A percentile compares a stretch with the other conserved stretches of the same genome.
Evolutionary conservation across 495 filamentous ascomycete species (phyloP).

Genomic region (Hyphodiscus hymeniophilus): DNA sequence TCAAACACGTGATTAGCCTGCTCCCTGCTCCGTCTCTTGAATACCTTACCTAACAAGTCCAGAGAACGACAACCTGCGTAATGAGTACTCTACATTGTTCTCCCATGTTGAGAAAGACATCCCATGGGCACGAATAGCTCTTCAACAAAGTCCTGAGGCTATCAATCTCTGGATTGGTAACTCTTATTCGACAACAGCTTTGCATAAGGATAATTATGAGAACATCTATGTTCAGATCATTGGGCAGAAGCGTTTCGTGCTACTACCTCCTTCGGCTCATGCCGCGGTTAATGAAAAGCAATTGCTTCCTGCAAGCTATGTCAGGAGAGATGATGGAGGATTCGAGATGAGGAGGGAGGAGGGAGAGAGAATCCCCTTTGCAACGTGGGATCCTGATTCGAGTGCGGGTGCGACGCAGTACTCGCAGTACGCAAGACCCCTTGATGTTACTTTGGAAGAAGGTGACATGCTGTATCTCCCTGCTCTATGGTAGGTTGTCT

Average conservation of each 20-base stretch:
- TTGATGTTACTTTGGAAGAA: constrained; percentile 52
- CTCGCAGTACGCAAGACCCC: constrained; percentile 42
- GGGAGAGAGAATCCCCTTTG: constrained; percentile 44
- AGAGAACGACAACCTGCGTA: constrained; percentile 70
- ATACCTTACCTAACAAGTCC: not conserved
- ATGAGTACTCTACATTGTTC: constrained; percentile 55
- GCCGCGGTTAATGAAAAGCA: constrained; percentile 52
- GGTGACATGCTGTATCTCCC: constrained; percentile 80
- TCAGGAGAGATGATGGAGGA: constrained; percentile 15
- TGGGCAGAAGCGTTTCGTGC: constrained; percentile 60
- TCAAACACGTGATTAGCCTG: constrained; percentile 37
- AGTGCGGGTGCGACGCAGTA: constrained; percentile 41
- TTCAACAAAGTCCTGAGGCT: constrained; percentile 54
- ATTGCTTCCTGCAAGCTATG: constrained; percentile 45
- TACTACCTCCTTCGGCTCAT: constrained; percentile 57
- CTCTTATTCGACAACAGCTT: constrained; percentile 49
- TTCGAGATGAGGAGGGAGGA: constrained; percentile 27
- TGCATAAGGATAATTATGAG: constrained; percentile 76
- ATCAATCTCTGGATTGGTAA: constrained; percentile 78
- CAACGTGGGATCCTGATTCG: constrained; percentile 62
- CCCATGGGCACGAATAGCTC: constrained; percentile 57
- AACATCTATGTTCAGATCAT: constrained; percentile 70
- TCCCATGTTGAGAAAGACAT: constrained; percentile 46
- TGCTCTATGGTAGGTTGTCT: constrained; percentile 52
- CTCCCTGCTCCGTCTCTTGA: not conserved